Base-by-base conservation (phyloP, 1,284 basidiomycete species). In the Paramarasmius palmivorus region DNA sequence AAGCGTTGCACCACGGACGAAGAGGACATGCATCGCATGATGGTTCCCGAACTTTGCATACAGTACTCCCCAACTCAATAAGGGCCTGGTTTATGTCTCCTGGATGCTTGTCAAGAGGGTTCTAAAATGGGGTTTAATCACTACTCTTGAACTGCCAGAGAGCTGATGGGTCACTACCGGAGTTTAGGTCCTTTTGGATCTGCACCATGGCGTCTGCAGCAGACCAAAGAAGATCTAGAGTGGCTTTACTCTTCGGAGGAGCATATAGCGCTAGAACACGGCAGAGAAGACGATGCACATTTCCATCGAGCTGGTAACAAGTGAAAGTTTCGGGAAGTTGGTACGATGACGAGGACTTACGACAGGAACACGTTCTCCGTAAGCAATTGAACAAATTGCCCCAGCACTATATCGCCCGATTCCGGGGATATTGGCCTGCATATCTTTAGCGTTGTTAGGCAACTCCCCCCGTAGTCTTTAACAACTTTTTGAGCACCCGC, bases 391-490 rank as follows among this genome's bases (percentile, higher is more conserved):
- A 59, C 84, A 86, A 55, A 97, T 93, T 7, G 94, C 94, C 19
- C 93, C 92, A 23, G 88, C 86, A 49, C 93, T 97, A 68, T 98
- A 98, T 36, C 92, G 78, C 34, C 95, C 95, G 35, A 98, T 89
- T 2, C 95, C 95, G 26, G 93, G 91, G 40, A 98, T 89, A 54
- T 88, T 79, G 50, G 84, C 82, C 70, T 96, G 87, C 77, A 99
- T 83, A 15, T 87, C 85, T 58, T 82, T 82, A 0, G 92, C 89
- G 58, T 89, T 89, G 49, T 83, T 76, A 0, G 96, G 96, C 8
- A 99, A 78, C 49, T 78, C 25, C 92, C 92, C 23, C 74, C 73
- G 54, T 86, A 81, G 34, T 90, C 77, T 10, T 75, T 68, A 34
- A 92, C 82, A 36, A 84, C 88, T 57, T 88, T 92, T 67, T 92